These are phyloP conservation scores for Tylopilus sp. DNA, from an alignment of 768 basidiomycete genomes.

Conservation along the genomic window DNA sequence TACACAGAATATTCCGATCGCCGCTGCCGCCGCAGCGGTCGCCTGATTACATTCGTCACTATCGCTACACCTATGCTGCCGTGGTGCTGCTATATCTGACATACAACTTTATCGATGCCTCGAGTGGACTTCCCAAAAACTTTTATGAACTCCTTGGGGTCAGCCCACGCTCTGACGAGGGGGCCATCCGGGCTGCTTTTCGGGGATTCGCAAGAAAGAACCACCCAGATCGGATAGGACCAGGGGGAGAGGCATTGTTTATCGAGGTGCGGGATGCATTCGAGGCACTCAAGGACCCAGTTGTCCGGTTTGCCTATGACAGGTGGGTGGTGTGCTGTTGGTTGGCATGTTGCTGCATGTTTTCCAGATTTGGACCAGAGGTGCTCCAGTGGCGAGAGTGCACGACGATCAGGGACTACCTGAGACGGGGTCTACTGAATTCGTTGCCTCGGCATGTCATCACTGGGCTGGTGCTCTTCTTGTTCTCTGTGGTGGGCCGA, in stretches of 20 bases:
- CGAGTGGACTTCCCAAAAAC: slow-evolving; percentile 58
- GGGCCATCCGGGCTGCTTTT: slow-evolving; percentile 67
- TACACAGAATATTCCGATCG: slow-evolving; percentile 30
- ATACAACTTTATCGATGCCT: slow-evolving; percentile 61
- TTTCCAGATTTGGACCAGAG: slow-evolving; percentile 71
- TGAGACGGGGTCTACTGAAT: slow-evolving; percentile 60
- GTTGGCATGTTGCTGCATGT: neutral
- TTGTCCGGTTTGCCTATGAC: slow-evolving; percentile 82
- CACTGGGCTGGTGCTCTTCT: slow-evolving; percentile 51
- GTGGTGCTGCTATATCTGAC: slow-evolving; percentile 64
- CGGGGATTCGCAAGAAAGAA: slow-evolving; percentile 67
- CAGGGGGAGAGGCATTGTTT: slow-evolving; percentile 58
- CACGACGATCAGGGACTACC: slow-evolving; percentile 65
- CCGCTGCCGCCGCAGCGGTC: slow-evolving; percentile 41
- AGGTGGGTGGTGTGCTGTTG: slow-evolving; percentile 45
- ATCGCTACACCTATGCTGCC: slow-evolving; percentile 57
- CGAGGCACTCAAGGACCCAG: slow-evolving; percentile 75
- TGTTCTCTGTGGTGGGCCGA: slow-evolving; percentile 61
- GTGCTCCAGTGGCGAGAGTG: slow-evolving; percentile 67
- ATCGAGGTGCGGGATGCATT: slow-evolving; percentile 70
- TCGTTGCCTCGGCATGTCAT: slow-evolving; percentile 67
- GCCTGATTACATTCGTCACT: slow-evolving; percentile 50
- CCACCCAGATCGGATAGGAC: slow-evolving; percentile 74
- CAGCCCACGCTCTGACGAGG: slow-evolving; percentile 58
- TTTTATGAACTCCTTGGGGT: slow-evolving; percentile 77